Base-by-base conservation (phyloP, 345 rosid species). In the Cochlearia excelsa region DNA sequence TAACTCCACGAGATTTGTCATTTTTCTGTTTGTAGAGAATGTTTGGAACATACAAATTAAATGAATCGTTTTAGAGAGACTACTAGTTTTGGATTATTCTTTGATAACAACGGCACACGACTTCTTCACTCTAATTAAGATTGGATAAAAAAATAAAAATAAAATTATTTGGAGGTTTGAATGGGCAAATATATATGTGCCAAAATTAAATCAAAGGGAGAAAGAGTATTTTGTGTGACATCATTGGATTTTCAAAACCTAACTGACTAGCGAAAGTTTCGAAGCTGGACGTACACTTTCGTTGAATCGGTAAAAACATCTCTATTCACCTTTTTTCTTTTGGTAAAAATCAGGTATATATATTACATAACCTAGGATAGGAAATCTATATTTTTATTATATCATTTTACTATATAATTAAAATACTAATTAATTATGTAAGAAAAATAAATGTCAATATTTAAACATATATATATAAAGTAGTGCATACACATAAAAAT, bases 11-110 rank as follows among this genome's bases (percentile, higher is more conserved):
- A 51, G 42, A 30, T 71, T 78, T 76, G 81, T 80, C 75, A 61
- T 43, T 7, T 66, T 66, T 60, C 84, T 77, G 74, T 72, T 80
- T 63, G 80, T 66, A 68, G 70, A 69, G 81, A 74, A 74, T 71
- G 75, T 74, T 61, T 74, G 77, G 72, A 76, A 72, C 75, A 66
- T 74, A 66, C 65, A 61, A 35, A 16, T 16, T 16, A 16, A 41
- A 71, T 57, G 58, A 65, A 57, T 58, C 42, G 47, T 59, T 59
- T 66, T 64, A 51, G 69, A 56, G 58, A 62, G 57, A 68, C 62
- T 54, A 51, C 68, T 63, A 40, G 56, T 59, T 54, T 26, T 69
- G 50, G 7, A 63, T 62, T 70, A 63, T 70, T 62, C 41, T 50
- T 57, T 37, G 40, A 3, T 1, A 37, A 37, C 40, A 33, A 33